Evolutionary conservation across 768 basidiomycete genomes (phyloP), one percentile per base, ranked within the genome.

Genomic region (Suillus occidentalis): DNA sequence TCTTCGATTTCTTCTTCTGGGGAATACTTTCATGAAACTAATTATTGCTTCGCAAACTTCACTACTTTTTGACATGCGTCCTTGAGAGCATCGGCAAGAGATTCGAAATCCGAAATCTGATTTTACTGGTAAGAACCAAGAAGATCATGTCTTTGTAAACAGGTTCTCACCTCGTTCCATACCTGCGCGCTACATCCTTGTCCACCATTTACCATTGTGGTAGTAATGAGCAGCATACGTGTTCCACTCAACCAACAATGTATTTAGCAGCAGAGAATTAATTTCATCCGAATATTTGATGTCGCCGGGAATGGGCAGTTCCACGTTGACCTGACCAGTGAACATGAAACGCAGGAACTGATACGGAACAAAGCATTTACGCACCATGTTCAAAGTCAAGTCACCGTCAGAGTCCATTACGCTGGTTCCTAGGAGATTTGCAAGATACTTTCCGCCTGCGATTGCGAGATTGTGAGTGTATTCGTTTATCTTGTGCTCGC

Each of bases 391-490:
- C 12, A 86, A 77, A 0, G 89, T 91, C 10, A 91, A 74, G 62
- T 87, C 85, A 5, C 80, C 80, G 1, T 78, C 77, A 55, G 85
- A 83, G 65, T 92, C 89, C 79, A 94, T 78, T 6, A 89, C 79
- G 1, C 71, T 67, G 0, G 91, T 94, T 1, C 84, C 86, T 40
- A 93, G 79, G 8, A 86, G 74, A 64, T 85, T 78, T 1, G 88
- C 86, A 8, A 94, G 77, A 12, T 72, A 72, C 65, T 80, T 82
- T 0, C 90, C 92, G 9, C 92, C 94, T 52, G 82, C 73, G 5
- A 90, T 65, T 4, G 92, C 94, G 6, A 94, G 81, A 12, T 79
- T 70, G 73, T 88, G 89, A 68, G 87, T 91, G 73, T 94, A 94
- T 10, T 77, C 77, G 68, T 84, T 85, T 65, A 95, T 95, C 55